Base-by-base conservation (phyloP, 805 yeast genomes). In the Candida vartiovaarae region DNA sequence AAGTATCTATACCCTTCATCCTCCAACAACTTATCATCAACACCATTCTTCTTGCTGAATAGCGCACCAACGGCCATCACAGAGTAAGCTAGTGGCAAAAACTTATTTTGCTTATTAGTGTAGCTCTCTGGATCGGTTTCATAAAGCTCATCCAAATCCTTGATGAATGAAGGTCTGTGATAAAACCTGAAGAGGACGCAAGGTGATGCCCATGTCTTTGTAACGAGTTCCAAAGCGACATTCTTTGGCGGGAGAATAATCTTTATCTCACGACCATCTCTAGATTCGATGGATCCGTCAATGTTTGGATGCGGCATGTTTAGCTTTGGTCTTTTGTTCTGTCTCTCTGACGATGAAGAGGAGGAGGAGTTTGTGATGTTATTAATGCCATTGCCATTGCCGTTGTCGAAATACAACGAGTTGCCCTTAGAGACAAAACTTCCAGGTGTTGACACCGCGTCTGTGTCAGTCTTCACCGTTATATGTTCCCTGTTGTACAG, bases 31-130 rank as follows among this genome's bases (percentile, higher is more conserved):
- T 59, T 64, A 40, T 61, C 57, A 43, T 55, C 61, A 37, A 57
- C 55, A 6, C 55, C 61, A 39, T 57, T 57, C 36, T 57, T 57
- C 42, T 66, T 65, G 26, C 82, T 74, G 51, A 88, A 88, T 36
- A 88, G 65, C 2, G 88, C 85, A 20, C 96, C 96, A 42, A 87
- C 86, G 0, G 96, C 95, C 67, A 88, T 75, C 5, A 84, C 84
- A 0, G 93, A 81, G 60, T 88, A 88, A 44, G 87, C 78, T 47
- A 88, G 70, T 0, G 96, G 96, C 43, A 88, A 63, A 54, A 88
- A 84, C 54, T 82, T 76, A 56, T 82, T 85, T 60, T 88, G 95
- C 46, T 83, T 72, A 53, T 83, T 82, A 3, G 90, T 75, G 62
- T 84, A 88, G 46, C 80, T 76, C 11, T 74, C 71, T 1, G 95